Conservation (phyloP, 352 stramenopile species). For the Blastocystis sp. region DNA sequence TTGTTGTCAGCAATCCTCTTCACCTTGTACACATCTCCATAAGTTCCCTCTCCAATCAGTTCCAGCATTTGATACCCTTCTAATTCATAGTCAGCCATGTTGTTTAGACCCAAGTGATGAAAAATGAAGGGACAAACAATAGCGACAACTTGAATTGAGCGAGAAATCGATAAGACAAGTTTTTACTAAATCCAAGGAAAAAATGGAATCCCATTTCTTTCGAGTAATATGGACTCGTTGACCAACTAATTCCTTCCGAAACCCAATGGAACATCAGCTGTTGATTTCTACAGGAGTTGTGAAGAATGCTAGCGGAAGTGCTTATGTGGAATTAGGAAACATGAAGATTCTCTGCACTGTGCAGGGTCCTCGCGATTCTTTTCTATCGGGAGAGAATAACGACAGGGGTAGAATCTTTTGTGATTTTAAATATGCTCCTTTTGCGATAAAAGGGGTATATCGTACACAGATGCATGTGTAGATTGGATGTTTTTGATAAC, state of each 20-base stretch:
- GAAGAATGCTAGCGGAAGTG: conserved; percentile 43
- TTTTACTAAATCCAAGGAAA: too few species aligned
- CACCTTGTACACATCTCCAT: conserved; percentile 61
- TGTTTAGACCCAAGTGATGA: not conserved
- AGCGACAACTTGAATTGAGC: not conserved
- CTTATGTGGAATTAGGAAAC: conserved; percentile 59
- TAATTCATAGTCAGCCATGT: conserved; percentile 33
- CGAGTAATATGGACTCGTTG: not conserved
- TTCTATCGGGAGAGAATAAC: not conserved
- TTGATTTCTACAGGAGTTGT: conserved; percentile 54
- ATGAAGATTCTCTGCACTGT: conserved; percentile 60
- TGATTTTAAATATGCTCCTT: conserved; percentile 62
- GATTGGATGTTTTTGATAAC: not conserved
- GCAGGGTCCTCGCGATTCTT: conserved; percentile 35
- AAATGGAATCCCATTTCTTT: too few species aligned
- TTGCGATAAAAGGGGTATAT: conserved; percentile 6
- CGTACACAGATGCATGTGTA: not conserved
- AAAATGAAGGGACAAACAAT: not conserved
- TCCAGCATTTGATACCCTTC: conserved; percentile 44
- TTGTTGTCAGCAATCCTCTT: not conserved
- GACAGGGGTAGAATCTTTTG: conserved; percentile 52
- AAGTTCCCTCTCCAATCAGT: conserved; percentile 58
- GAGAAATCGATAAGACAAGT: not conserved
- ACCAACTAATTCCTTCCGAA: not conserved
- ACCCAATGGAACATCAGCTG: conserved; percentile 15